Conservation (phyloP, 352 stramenopile species). For the Globisporangium spinosum region DNA sequence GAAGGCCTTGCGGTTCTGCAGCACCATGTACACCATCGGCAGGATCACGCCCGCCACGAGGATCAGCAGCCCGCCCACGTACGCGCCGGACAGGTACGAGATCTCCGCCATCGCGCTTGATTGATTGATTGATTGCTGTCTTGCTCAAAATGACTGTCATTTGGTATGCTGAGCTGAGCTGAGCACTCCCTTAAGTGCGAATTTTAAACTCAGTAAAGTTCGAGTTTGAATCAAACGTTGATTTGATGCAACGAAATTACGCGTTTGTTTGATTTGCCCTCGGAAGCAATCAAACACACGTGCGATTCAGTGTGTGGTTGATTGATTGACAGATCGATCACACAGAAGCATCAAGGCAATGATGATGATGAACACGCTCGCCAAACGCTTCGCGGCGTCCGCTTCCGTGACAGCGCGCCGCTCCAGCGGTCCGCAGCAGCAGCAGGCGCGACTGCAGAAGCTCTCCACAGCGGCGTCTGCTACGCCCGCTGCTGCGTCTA, state of each 20-base stretch:
- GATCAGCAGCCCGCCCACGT: slow-evolving; percentile 62
- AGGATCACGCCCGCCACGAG: slow-evolving; percentile 64
- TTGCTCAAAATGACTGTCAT: not conserved
- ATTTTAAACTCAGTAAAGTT: not conserved
- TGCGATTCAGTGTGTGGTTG: slow-evolving; percentile 12
- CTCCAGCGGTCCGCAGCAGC: not conserved
- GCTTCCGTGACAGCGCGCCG: not conserved
- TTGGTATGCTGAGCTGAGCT: too few relatives aligned
- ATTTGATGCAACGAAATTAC: not conserved
- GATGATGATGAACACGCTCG: slow-evolving; percentile 4
- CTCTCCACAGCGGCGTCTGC: slow-evolving; percentile 17
- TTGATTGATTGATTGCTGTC: not conserved
- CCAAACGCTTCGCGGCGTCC: slow-evolving; percentile 1
- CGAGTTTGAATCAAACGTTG: not conserved
- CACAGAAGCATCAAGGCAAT: not conserved
- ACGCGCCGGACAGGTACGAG: slow-evolving; percentile 70
- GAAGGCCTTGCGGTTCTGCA: slow-evolving; percentile 88
- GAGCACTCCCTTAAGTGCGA: not conserved
- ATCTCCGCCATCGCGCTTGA: slow-evolving; percentile 31
- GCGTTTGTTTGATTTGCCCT: not conserved
- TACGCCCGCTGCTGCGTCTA: not conserved
- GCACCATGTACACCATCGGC: slow-evolving; percentile 82
- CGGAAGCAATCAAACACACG: slow-evolving; percentile 4
- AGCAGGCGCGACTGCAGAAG: slow-evolving; percentile 9
- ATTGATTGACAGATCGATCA: not conserved